These are phyloP conservation scores for Metarhizium humberi DNA, from an alignment of 2,329 filamentous ascomycete species.

Conservation along the genomic window DNA sequence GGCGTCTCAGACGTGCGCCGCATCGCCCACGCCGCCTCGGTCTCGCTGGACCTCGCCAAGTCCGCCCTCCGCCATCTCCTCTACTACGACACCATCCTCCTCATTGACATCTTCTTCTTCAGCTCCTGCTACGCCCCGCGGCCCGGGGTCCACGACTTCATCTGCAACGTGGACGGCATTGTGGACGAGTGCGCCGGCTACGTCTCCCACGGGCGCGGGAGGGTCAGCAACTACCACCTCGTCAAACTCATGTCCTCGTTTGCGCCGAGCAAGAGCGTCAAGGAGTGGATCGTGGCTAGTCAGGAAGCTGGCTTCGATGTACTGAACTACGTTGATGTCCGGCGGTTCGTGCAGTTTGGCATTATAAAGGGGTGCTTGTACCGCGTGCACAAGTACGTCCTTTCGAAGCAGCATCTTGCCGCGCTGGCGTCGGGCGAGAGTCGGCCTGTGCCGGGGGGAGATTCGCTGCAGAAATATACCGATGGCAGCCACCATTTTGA, in stretches of 20 bases:
- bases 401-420: slow-evolving; percentile 55
- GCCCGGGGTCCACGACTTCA: slow-evolving; percentile 68
- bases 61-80: slow-evolving; percentile 82
- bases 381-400: slow-evolving; percentile 83
- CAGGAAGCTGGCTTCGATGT: slow-evolving; percentile 54
- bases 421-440: slow-evolving; percentile 45
- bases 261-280: slow-evolving; percentile 71
- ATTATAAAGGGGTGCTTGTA: slow-evolving; percentile 93
- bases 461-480: slow-evolving; percentile 55
- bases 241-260: slow-evolving; percentile 82
- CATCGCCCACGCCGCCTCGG: slow-evolving; percentile 77
- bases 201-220: slow-evolving; percentile 46
- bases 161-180: slow-evolving; percentile 62
- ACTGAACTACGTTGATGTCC: slow-evolving; percentile 71
- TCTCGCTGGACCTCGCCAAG: slow-evolving; percentile 77
- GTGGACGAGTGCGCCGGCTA: slow-evolving; percentile 85
- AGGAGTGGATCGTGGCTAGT: slow-evolving; percentile 77
- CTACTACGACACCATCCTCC: slow-evolving; percentile 83
- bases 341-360: slow-evolving; percentile 89
- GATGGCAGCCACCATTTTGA: slow-evolving; percentile 73
- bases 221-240: slow-evolving; percentile 53
- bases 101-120: slow-evolving; percentile 95
- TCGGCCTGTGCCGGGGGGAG: slow-evolving; percentile 28
- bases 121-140: slow-evolving; percentile 80
- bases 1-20: slow-evolving; percentile 83